Evolutionary conservation across 495 filamentous ascomycete genomes (phyloP), one percentile per base, ranked within the genome.

Genomic region (Aspergillus cavernicola): DNA sequence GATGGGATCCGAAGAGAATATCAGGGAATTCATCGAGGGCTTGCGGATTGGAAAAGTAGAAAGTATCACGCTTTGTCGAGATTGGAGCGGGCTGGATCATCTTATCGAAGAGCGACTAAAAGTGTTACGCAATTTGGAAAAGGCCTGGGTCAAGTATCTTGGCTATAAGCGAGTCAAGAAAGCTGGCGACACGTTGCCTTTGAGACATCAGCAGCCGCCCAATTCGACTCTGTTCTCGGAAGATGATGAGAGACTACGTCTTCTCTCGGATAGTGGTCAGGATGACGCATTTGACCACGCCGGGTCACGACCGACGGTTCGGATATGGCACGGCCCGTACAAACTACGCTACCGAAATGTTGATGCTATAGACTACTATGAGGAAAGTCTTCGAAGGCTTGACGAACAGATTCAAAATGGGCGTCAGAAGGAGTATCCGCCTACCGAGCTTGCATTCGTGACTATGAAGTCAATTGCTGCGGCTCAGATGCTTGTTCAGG

Each of bases 401-500:
- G 92, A 97, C 53, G 89, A 92, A 36, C 76, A 85, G 59, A 92
- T 99, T 36, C 65, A 66, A 18, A 66, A 57, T 13, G 83, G 87
- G 0, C 80, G 95, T 22, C 80, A 81, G 58, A 92, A 92, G 64
- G 83, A 86, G 13, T 97, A 88, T 62, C 70, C 77, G 8, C 78
- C 95, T 2, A 90, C 83, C 0, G 84, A 91, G 36, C 74, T 95
- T 29, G 95, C 95, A 6, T 97, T 97, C 66, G 90, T 99, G 28
- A 97, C 95, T 1, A 91, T 99, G 88, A 86, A 96, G 67, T 95
- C 90, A 15, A 90, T 92, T 53, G 87, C 90, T n/a, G 84, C 91
- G 19, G 83, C 80, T 51, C 93, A 98, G 74, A 95, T 97, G 87
- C 89, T 90, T 13, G 85, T 95, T 36, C 93, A 99, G 66, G 89